Conservation (phyloP, 108 stramenopile species). For the Hondaea fermentalgiana region DNA sequence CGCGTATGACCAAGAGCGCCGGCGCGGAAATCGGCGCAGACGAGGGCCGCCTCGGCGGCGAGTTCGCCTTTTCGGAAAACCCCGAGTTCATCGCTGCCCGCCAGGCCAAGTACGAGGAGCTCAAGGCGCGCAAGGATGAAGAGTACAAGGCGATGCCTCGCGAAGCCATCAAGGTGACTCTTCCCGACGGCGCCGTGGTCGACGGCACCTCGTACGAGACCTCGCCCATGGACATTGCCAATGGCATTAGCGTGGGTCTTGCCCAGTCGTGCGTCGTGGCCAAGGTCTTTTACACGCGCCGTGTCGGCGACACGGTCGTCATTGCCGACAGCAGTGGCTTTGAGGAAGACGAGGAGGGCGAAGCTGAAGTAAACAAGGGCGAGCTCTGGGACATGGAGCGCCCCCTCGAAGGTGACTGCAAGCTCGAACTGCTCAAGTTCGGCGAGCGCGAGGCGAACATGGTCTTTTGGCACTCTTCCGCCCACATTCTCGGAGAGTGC, state of each 20-base stretch:
- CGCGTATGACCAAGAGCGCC: slow-evolving; percentile 23
- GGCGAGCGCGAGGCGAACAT: slow-evolving; percentile 72
- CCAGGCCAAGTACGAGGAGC: slow-evolving; percentile 28
- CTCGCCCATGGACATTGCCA: slow-evolving; percentile 86
- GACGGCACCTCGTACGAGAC: slow-evolving; percentile 58
- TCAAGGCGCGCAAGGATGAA: slow-evolving; percentile 23
- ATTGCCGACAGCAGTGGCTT: slow-evolving; percentile 71
- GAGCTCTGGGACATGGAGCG: slow-evolving; percentile 91
- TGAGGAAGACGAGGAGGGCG: slow-evolving; percentile 46
- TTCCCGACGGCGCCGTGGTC: slow-evolving; percentile 82
- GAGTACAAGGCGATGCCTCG: slow-evolving; percentile 45
- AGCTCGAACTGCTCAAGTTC: slow-evolving; percentile 81
- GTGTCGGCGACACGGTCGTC: slow-evolving; percentile 54
- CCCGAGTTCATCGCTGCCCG: slow-evolving; percentile 35
- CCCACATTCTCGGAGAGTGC: slow-evolving; percentile 92
- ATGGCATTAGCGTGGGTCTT: slow-evolving; percentile 72
- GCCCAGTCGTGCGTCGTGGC: slow-evolving; percentile 74
- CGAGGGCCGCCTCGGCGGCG: slow-evolving; percentile 24
- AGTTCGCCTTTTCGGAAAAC: slow-evolving; percentile 25
- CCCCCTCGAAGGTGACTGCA: slow-evolving; percentile 73
- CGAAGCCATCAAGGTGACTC: slow-evolving; percentile 72
- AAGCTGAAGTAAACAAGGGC: slow-evolving; percentile 32
- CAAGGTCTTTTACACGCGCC: slow-evolving; percentile 28
- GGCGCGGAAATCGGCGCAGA: slow-evolving; percentile 23
- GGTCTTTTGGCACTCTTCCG: slow-evolving; percentile 97